Evolutionary conservation across 176 grass and related monocot genomes (phyloP), one percentile per base, ranked within the genome.

Genomic region (Coix lacrymajobi): DNA sequence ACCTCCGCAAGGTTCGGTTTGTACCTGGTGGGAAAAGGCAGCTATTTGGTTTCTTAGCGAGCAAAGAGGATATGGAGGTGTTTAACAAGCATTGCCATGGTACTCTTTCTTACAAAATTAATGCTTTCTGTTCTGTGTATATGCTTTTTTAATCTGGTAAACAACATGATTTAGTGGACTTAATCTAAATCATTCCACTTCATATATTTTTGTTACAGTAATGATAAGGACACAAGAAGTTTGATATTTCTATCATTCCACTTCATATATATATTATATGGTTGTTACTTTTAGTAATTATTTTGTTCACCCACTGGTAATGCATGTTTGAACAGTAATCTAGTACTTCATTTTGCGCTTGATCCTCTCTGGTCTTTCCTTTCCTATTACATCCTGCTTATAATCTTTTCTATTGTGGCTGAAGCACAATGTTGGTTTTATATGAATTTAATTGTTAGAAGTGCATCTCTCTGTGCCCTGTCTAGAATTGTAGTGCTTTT

Each of bases 41-140:
- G 10, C 66, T 99, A 45, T 96, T 90, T 78, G 96, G 96, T 60
- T 99, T 83, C 77, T 84, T 99, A 73, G 93, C 96, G 62, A 49
- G 36, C 14, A 96, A 90, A 86, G 91, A 94, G 11, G 96, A 99
- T 76, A 83, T 99, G 82, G 96, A 96, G 15, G 11, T 12, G 4
- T 99, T 99, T 45, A 99, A 99, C 66, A 79, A 65, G 3, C 89
- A 96, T 43, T 85, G 52, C 66, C 87, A 93, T 58, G 96, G 96
- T 98, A 93, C 15, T 19, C 2, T 75, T 57, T 65, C 11, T 78
- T 41, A 7, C 56, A 24, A 37, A 76, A 15, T 56, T 62, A 69
- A 36, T 78, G 13, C 1, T 66, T 77, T 66, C 10, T 11, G 6
- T 46, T 86, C n/a, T 44, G 16, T 7, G 24, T 71, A 31, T 45